Conservation (phyloP, 2,329 filamentous ascomycete species). For the Dissoconium aciculare region DNA sequence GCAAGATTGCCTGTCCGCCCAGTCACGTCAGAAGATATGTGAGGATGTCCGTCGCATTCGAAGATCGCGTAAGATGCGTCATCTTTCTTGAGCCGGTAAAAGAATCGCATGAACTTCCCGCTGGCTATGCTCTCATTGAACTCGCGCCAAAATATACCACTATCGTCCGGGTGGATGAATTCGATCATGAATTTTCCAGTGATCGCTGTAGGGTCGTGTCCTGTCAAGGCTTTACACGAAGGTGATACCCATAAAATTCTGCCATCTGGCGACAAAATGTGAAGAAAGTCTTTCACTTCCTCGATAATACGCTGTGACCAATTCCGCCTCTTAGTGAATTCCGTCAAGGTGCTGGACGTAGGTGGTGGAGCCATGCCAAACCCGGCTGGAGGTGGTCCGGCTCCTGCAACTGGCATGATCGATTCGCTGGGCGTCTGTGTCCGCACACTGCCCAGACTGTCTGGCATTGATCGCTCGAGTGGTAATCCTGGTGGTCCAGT, state of each 20-base stretch:
- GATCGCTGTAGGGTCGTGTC: conserved; percentile 56
- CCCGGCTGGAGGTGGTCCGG: conserved; percentile 41
- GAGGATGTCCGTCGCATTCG: conserved; percentile 83
- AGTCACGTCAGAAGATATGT: conserved; percentile 57
- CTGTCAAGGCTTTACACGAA: conserved; percentile 58
- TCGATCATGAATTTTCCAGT: conserved; percentile 64
- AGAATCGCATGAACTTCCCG: conserved; percentile 65
- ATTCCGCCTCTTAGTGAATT: conserved; percentile 52
- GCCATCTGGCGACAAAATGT: conserved; percentile 74
- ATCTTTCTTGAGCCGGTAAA: conserved; percentile 67
- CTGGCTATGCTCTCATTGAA: conserved; percentile 79
- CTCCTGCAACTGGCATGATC: conserved; percentile 33
- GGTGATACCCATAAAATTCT: conserved; percentile 76
- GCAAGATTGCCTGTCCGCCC: conserved; percentile 43
- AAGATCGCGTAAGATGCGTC: conserved; percentile 66
- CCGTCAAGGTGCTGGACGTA: conserved; percentile 43
- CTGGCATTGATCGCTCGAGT: conserved; percentile 9
- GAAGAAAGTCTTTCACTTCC: conserved; percentile 75
- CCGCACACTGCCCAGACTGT: conserved; percentile 16
- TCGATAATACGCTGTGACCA: conserved; percentile 84
- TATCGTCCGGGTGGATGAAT: conserved; percentile 74
- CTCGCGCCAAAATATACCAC: conserved; percentile 66
- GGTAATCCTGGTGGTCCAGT: conserved; percentile 11
- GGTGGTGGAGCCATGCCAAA: conserved; percentile 33
- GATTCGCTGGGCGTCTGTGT: conserved; percentile 16